A percentile compares a stretch with the other conserved stretches of the same genome.
phyloP scores from a whole-genome alignment of 441 rosid species.

The Gossypium davidsonii region DNA sequence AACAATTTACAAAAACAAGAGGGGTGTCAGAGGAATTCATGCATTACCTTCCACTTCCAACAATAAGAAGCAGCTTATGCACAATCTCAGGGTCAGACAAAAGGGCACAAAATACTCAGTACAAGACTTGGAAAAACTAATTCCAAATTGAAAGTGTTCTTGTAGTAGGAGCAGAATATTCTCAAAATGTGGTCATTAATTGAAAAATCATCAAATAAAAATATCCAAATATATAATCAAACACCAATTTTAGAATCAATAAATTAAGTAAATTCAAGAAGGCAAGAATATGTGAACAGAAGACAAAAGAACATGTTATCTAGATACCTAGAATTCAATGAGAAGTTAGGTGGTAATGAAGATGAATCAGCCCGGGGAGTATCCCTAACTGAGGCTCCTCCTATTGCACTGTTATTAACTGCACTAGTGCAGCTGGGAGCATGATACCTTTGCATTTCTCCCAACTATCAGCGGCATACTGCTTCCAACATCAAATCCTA shows the following conservation, averaged over 20 bases:
- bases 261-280: background rate
- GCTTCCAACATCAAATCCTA: slow-evolving; percentile 62
- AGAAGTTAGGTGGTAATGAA: slow-evolving; percentile 47
- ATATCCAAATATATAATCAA: background rate
- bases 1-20: background rate
- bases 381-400: slow-evolving; percentile 82
- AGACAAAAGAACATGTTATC: background rate
- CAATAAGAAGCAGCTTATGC: background rate
- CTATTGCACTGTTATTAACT: slow-evolving; percentile 72
- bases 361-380: slow-evolving; percentile 68
- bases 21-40: background rate
- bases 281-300: background rate
- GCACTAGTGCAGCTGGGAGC: slow-evolving; percentile 82
- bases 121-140: background rate
- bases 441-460: slow-evolving; percentile 99
- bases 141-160: background rate
- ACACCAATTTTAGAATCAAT: background rate
- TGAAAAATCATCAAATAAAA: background rate
- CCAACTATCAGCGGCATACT: slow-evolving; percentile 82
- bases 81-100: background rate
- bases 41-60: background rate
- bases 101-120: background rate
- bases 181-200: background rate
- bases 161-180: background rate
- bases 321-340: slow-evolving; percentile 67